Evolutionary conservation across 805 yeast species (phyloP).

Genomic region (Yamadazyma phyllophila): DNA sequence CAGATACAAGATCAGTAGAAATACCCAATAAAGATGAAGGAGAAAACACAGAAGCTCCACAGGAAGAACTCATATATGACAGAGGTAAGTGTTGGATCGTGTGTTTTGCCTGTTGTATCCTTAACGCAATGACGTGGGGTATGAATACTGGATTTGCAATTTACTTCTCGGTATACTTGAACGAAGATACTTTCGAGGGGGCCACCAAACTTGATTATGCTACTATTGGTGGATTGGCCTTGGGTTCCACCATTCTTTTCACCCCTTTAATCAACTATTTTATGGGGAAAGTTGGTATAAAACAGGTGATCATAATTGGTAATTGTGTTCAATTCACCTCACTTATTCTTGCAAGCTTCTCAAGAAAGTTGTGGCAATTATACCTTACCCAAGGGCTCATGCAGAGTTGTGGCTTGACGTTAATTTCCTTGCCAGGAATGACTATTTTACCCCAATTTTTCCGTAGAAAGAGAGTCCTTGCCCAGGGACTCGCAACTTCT

Average conservation of each 20-base stretch:
- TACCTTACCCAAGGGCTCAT: conserved; percentile 67
- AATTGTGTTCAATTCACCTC: conserved; percentile 51
- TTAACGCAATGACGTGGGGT: conserved; percentile 71
- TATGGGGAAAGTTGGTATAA: conserved; percentile 45
- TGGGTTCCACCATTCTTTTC: conserved; percentile 51
- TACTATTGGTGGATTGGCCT: conserved; percentile 64
- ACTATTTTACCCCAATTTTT: conserved; percentile 71
- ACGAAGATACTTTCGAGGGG: conserved; percentile 49
- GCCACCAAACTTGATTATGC: conserved; percentile 61
- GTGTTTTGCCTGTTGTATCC: conserved; percentile 46
- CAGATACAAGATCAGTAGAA: not conserved
- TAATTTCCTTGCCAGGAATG: conserved; percentile 57
- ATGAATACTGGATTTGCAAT: conserved; percentile 66
- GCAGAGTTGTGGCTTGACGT: conserved; percentile 56
- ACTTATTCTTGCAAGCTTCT: conserved; percentile 52
- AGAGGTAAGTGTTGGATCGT: conserved; percentile 72
- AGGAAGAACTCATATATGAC: conserved; percentile 32
- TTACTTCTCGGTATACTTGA: conserved; percentile 56
- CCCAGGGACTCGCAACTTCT: conserved; percentile 45
- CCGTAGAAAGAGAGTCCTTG: conserved; percentile 57
- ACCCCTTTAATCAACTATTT: conserved; percentile 50
- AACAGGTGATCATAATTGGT: conserved; percentile 46
- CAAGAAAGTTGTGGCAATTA: conserved; percentile 62
- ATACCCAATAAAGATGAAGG: conserved; percentile 1
- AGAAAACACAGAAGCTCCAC: not conserved